Percentiles rank a stretch among this genome's conserved stretches.
Evolutionary conservation across 2,329 filamentous ascomycete genomes (phyloP).

Genomic region (Periconia sp.): DNA sequence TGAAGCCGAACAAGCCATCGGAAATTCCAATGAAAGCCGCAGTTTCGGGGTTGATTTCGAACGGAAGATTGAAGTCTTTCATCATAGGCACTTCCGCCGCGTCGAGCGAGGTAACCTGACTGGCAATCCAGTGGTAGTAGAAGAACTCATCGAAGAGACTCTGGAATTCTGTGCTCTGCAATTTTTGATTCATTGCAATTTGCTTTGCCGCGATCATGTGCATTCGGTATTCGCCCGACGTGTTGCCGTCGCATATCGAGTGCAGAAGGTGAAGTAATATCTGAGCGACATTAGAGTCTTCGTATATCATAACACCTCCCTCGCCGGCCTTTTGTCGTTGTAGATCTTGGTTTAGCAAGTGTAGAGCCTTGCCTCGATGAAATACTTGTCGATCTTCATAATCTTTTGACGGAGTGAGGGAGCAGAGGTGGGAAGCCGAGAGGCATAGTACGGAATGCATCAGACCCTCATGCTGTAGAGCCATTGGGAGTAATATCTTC

Average conservation of each 20-base stretch:
- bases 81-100: conserved; percentile 60
- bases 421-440: conserved; percentile 75
- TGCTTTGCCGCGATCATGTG: conserved; percentile 79
- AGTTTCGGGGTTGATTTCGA: conserved; percentile 61
- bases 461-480: conserved; percentile 76
- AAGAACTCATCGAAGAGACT: conserved; percentile 79
- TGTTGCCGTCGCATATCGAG: conserved; percentile 65
- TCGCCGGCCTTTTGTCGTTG: conserved; percentile 46
- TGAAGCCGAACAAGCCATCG: conserved; percentile 79
- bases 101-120: conserved; percentile 62
- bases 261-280: conserved; percentile 66
- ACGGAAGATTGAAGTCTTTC: conserved; percentile 61
- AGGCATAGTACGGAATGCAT: conserved; percentile 92
- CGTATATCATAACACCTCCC: conserved; percentile 44
- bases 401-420: conserved; percentile 56
- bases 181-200: conserved; percentile 67
- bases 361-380: conserved; percentile 47
- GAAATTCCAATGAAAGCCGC: conserved; percentile 77
- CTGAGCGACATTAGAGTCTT: conserved; percentile 67
- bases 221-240: conserved; percentile 74
- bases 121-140: conserved; percentile 75
- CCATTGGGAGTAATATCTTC: conserved; percentile 81
- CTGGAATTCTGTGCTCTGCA: conserved; percentile 70
- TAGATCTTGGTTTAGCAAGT: conserved; percentile 58
- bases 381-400: conserved; percentile 59